Evolutionary conservation across 805 yeast species (phyloP).

Genomic region (Dipodascus albidus): DNA sequence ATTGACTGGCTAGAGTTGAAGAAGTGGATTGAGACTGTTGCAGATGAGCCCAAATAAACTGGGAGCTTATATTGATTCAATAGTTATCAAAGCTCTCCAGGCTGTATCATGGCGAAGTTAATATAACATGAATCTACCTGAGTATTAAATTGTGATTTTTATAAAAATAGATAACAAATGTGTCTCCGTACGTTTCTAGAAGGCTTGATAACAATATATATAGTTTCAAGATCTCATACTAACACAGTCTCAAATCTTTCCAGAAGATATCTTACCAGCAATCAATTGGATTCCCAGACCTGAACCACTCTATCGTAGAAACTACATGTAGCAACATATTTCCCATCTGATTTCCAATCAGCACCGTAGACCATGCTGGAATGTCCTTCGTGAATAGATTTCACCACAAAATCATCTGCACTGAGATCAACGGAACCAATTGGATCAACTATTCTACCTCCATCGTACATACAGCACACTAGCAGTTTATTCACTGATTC

Average conservation of each 20-base stretch:
- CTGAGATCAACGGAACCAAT: slow-evolving; percentile 18
- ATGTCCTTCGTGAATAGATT: slow-evolving; percentile 41
- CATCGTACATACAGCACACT: slow-evolving; percentile 92
- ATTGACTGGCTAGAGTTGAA: slow-evolving; percentile 11
- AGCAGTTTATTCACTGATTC: slow-evolving; percentile 38
- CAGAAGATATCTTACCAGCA: too few species aligned
- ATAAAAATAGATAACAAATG: too few species aligned
- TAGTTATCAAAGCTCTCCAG: too few species aligned
- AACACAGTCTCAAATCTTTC: too few species aligned
- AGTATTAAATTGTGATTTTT: too few species aligned
- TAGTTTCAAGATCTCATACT: too few species aligned
- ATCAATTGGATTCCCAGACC: background rate
- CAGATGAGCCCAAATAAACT: background rate
- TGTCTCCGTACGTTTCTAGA: too few species aligned
- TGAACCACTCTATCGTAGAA: slow-evolving; percentile 56
- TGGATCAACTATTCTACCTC: slow-evolving; percentile 59
- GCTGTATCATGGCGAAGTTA: too few species aligned
- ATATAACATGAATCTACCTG: too few species aligned
- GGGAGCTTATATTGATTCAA: too few species aligned
- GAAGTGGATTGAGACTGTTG: slow-evolving; percentile 32
- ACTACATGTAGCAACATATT: slow-evolving; percentile 65
- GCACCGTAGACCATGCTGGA: slow-evolving; percentile 95
- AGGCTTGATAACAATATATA: too few species aligned
- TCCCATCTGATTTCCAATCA: slow-evolving; percentile 55
- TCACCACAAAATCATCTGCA: slow-evolving; percentile 31